Conservation (phyloP, 2,329 filamentous ascomycete species). For the Alternaria rosae region DNA sequence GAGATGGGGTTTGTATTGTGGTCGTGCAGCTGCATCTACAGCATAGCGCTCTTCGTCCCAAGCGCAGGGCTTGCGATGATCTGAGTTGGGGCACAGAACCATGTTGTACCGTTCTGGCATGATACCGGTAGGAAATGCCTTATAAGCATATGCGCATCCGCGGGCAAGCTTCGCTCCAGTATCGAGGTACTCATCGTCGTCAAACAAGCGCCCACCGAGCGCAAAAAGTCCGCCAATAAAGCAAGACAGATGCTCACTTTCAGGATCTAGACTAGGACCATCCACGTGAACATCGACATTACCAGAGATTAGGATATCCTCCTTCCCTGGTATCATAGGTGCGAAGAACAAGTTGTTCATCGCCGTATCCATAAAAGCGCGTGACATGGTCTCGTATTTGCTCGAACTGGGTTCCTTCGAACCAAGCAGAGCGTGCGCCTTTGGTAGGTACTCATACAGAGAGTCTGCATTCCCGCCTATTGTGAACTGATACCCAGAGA, state of each 20-base stretch:
- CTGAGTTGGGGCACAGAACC: conserved; percentile 54
- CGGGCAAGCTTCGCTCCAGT: conserved; percentile 66
- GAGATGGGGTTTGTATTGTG: conserved; percentile 37
- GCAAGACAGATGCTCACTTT: conserved; percentile 66
- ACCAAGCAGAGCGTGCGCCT: conserved; percentile 44
- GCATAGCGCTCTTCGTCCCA: conserved; percentile 55
- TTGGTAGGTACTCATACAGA: conserved; percentile 49
- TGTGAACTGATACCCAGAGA: conserved; percentile 42
- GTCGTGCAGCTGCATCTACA: conserved; percentile 22
- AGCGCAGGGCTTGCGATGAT: conserved; percentile 52
- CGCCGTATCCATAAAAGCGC: conserved; percentile 53
- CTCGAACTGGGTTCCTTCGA: conserved; percentile 56
- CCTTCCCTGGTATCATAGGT: conserved; percentile 47
- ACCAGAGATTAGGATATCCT: conserved; percentile 43
- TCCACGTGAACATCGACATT: conserved; percentile 41
- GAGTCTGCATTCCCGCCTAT: conserved; percentile 50
- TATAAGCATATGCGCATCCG: conserved; percentile 68
- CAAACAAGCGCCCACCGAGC: conserved; percentile 64
- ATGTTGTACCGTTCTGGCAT: conserved; percentile 67
- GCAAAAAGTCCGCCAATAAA: conserved; percentile 70
- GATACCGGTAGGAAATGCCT: conserved; percentile 62
- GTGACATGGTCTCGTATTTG: conserved; percentile 64
- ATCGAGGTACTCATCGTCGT: conserved; percentile 59
- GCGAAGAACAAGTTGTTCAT: conserved; percentile 59
- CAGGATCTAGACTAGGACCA: conserved; percentile 48